Conservation (phyloP, 164 flowering plant genomes). For the Magnolia officinalis region DNA sequence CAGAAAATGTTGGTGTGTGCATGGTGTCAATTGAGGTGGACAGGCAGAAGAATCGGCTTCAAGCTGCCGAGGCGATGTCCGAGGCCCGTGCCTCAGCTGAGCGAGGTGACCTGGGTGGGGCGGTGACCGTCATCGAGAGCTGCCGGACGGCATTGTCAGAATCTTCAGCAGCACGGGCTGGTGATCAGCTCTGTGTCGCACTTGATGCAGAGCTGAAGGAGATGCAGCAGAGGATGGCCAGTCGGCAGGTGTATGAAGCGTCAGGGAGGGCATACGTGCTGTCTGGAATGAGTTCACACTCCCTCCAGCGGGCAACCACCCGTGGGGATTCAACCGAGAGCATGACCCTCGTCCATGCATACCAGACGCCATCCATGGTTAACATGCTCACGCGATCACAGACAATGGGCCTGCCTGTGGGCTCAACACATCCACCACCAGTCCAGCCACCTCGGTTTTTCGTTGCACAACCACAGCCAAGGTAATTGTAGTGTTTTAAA, state of each 20-base stretch:
- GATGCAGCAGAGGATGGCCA: constrained; percentile 92
- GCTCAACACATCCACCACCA: constrained; percentile 28
- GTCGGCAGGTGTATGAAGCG: constrained; percentile 60
- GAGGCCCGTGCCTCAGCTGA: constrained; percentile 76
- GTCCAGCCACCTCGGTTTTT: constrained; percentile 46
- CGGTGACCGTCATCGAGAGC: constrained; percentile 58
- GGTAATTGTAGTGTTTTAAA: constrained; percentile 28
- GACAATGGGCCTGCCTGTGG: constrained; percentile 34
- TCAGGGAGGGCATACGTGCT: constrained; percentile 90
- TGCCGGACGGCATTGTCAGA: constrained; percentile 47
- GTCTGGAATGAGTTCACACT: constrained; percentile 95
- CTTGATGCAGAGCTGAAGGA: constrained; percentile 77
- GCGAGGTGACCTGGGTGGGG: constrained; percentile 57
- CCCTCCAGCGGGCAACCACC: constrained; percentile 96
- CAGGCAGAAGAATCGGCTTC: constrained; percentile 70
- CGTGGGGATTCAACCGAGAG: constrained; percentile 76
- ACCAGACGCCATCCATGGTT: constrained; percentile 88
- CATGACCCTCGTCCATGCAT: constrained; percentile 55
- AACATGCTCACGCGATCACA: constrained; percentile 87
- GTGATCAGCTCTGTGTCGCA: constrained; percentile 55
- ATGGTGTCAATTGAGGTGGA: constrained; percentile 77
- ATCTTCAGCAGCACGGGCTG: constrained; percentile 51
- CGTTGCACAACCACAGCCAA: constrained; percentile 36
- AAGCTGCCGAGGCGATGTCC: constrained; percentile 76
- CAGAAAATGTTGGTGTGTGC: constrained; percentile 25